Evolutionary conservation across 768 basidiomycete genomes (phyloP), one percentile per base, ranked within the genome.

Genomic region (Paxillus rubicundulus): DNA sequence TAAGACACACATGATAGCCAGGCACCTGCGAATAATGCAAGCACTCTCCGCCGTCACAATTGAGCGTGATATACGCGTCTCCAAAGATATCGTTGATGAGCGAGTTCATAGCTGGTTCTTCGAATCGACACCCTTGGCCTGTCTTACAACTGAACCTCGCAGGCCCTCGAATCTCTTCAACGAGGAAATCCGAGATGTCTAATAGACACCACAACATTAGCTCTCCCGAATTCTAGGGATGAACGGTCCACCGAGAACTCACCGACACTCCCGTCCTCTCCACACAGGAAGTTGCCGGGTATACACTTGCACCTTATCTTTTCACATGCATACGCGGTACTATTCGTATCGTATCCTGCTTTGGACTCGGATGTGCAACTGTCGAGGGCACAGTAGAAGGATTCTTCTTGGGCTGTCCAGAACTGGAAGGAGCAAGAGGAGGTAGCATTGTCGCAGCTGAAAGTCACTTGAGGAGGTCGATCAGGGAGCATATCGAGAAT

Each of bases 71-170:
- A 64, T 85, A 89, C 1, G 75, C 77, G 66, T 99, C 97, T 2
- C 91, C 97, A 58, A 99, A 98, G 60, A 99, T 86, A 55, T 87
- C 85, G 63, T 87, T 83, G 70, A 99, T 98, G 47, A 99, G 80
- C 30, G 86, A 78, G 63, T 99, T 97, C 97, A 99, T 98, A 0
- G 89, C 93, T 0, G 92, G 91, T 62, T 99, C 97, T 67, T 95
- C 88, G 61, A 99, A 99, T 55, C 77, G 82, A 72, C 95, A 98
- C 8, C 85, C 89, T 43, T 77, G 68, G 14, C 84, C 87, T 2
- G 78, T 67, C 51, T 65, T 77, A 73, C 96, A 96, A 56, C 79
- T 85, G 70, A 99, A 98, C 9, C 75, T 74, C 0, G 89, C 97
- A 0, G 97, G 97, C 0, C 97, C 97, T 52, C 81, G 86, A 66